Base-by-base conservation (phyloP, 371 early-diverging fungal genomes). In the Mortierella sp. region DNA sequence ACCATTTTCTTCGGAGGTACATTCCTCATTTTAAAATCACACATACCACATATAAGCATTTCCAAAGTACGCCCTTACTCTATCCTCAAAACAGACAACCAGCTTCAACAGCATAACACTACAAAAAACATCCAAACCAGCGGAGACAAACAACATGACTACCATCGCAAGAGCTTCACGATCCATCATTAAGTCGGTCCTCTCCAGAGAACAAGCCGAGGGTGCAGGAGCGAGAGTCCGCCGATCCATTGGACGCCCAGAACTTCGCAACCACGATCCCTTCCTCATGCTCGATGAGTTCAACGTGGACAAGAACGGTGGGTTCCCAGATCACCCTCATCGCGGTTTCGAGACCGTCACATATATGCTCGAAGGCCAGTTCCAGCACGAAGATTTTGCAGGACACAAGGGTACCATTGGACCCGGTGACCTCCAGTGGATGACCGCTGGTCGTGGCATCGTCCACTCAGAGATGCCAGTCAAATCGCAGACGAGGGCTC, bases 231-330 rank as follows among this genome's bases (percentile, higher is more conserved):
- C 76, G 3, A 50, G 48, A 68, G 93, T 95, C 17, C 86, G 89
- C 42, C 86, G 95, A 9, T 81, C 84, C 27, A 91, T 95, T 51
- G 94, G 94, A 27, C 84, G 83, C 4, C 69, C 60, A 24, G 75
- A 84, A 23, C 82, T 92, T n/a, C 82, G 89, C 39, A 87, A 89
- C 70, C 84, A 93, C 30, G 95, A 95, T 71, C 95, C 95, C 0
- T 94, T 94, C 78, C 82, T 94, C 19, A 86, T 94, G 92, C 84
- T 94, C 28, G 94, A 94, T 75, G 92, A 93, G 66, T 89, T 92
- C 78, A 78, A 75, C 51, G 86, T 87, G 27, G 44, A 21, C 67
- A 79, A 61, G 55, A 87, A 84, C 48, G 88, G 78, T 62, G 90
- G 90, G 11, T 86, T 86, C 73, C 87, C 81, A 6, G 86, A 87